Evolutionary conservation across 2,329 filamentous ascomycete species (phyloP).

Genomic region (Clarireedia hainanense): DNA sequence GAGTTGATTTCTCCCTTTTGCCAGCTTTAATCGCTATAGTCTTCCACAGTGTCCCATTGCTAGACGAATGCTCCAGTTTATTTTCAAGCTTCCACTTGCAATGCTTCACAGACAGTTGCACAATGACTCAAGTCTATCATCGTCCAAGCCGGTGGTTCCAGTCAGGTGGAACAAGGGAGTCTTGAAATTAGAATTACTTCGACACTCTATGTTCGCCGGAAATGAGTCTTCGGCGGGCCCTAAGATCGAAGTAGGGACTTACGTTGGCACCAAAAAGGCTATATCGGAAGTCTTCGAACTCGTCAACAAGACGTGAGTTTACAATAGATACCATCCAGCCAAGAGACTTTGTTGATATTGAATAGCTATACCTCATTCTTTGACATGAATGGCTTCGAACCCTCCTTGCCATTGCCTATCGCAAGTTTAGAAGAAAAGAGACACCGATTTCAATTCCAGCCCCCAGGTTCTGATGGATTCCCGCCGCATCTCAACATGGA

Average conservation of each 20-base stretch:
- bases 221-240: neutral
- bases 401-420: neutral
- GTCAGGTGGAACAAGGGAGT: constrained; percentile 4
- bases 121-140: neutral
- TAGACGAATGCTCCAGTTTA: neutral
- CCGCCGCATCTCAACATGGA: constrained; percentile 2
- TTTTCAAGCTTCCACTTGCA: neutral
- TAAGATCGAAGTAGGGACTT: constrained; percentile 2
- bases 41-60: neutral
- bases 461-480: neutral
- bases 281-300: constrained; percentile 1
- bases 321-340: neutral
- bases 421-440: neutral
- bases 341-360: neutral
- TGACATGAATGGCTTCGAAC: constrained; percentile 2
- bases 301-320: neutral
- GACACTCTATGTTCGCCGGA: constrained; percentile 5
- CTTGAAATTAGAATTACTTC: constrained; percentile 1
- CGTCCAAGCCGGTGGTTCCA: neutral
- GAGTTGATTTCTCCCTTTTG: neutral
- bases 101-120: neutral
- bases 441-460: constrained; percentile 5
- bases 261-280: constrained; percentile 4
- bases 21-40: neutral
- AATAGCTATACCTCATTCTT: constrained; percentile 1